Evolutionary conservation across 2,329 filamentous ascomycete genomes (phyloP).

Genomic region (Pseudocercospora pini-densiflorae): DNA sequence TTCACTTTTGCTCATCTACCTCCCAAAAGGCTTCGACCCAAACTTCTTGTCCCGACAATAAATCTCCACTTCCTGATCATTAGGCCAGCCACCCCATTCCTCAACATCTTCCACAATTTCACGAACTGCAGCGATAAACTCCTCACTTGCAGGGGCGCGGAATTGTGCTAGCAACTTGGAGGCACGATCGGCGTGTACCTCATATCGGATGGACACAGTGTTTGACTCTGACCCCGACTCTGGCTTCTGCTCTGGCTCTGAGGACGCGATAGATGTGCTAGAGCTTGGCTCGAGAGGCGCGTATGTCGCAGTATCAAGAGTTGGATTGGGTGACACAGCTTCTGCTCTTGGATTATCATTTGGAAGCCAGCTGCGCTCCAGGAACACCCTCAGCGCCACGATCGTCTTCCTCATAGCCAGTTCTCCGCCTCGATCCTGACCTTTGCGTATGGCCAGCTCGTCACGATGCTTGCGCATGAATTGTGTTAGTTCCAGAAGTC

Average conservation of each 20-base stretch:
- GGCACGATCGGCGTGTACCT: neutral
- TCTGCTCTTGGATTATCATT: neutral
- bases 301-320: neutral
- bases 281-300: neutral
- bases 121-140: conserved; percentile 27
- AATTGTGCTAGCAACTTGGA: conserved; percentile 18
- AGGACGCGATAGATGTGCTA: neutral
- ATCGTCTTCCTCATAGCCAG: conserved; percentile 43
- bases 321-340: too few species aligned
- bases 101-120: conserved; percentile 41
- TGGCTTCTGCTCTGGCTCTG: neutral
- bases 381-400: conserved; percentile 47
- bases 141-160: conserved; percentile 22
- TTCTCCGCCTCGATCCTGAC: conserved; percentile 37
- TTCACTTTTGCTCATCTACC: neutral
- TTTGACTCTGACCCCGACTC: neutral
- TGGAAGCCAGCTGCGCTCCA: conserved; percentile 43
- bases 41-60: conserved; percentile 31
- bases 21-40: neutral
- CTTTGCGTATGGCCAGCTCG: conserved; percentile 33
- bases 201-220: neutral
- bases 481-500: conserved; percentile 60
- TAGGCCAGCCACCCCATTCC: conserved; percentile 51
- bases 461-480: conserved; percentile 63
- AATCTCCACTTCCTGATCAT: conserved; percentile 44